phyloP scores from a whole-genome alignment of 495 filamentous ascomycete genomes.

The Aspergillus leporis region DNA sequence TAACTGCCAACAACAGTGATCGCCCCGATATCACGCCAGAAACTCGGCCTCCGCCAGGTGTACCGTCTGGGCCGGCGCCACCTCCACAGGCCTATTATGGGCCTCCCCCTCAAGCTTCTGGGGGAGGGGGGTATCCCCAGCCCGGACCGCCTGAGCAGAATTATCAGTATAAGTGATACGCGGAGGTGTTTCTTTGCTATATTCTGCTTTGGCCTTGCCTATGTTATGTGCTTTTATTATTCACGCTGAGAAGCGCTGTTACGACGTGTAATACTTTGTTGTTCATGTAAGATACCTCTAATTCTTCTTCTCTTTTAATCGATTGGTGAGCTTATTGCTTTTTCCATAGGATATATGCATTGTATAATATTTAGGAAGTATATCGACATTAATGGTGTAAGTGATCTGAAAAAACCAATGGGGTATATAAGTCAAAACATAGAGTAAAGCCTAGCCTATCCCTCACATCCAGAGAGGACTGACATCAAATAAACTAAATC shows the following conservation, averaged over 20 bases:
- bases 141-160: slow-evolving; percentile 8
- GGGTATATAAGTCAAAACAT: slow-evolving; percentile 21
- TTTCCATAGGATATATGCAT: not conserved
- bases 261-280: not conserved
- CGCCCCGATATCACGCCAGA: slow-evolving; percentile 49
- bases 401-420: not conserved
- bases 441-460: not conserved
- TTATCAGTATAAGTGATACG: slow-evolving; percentile 28
- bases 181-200: not conserved
- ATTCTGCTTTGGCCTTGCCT: not conserved
- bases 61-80: slow-evolving; percentile 31
- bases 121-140: slow-evolving; percentile 1
- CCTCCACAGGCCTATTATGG: slow-evolving; percentile 27
- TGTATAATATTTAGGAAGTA: not conserved
- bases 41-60: slow-evolving; percentile 36
- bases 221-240: slow-evolving; percentile 3
- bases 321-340: not conserved
- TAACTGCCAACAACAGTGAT: slow-evolving; percentile 29
- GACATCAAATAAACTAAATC: not conserved
- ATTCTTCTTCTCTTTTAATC: not conserved
- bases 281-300: not conserved
- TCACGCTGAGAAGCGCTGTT: not conserved
- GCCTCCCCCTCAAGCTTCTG: slow-evolving; percentile 17
- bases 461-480: not conserved
- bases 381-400: slow-evolving; percentile 4